phyloP scores from a whole-genome alignment of 1,139 yeast genomes.

The Yamadazyma pseudoaaseri region DNA sequence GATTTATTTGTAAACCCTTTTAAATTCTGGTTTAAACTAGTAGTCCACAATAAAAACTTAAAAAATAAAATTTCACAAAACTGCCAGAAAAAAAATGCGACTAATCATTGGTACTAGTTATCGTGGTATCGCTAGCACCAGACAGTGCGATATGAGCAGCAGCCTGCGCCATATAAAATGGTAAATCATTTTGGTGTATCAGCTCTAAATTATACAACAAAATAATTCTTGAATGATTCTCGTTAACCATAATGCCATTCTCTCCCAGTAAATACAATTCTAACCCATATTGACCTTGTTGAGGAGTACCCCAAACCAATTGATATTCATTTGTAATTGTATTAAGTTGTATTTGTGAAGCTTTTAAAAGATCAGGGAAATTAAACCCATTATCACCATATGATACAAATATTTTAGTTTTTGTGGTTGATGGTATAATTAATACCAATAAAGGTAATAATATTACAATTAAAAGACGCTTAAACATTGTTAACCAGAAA shows the following conservation, averaged over 20 bases:
- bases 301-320: background rate
- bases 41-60: too few species aligned
- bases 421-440: background rate
- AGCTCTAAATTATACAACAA: slow-evolving; percentile 27
- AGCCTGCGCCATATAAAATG: slow-evolving; percentile 39
- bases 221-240: slow-evolving; percentile 40
- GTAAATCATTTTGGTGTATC: slow-evolving; percentile 42
- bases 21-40: too few species aligned
- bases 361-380: slow-evolving; percentile 48
- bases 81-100: too few species aligned
- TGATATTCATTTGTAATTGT: background rate
- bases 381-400: slow-evolving; percentile 38
- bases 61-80: too few species aligned
- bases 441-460: background rate
- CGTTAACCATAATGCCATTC: slow-evolving; percentile 37
- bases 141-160: too few species aligned
- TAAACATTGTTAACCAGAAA: too few species aligned
- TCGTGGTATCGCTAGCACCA: too few species aligned
- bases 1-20: too few species aligned
- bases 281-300: slow-evolving; percentile 9
- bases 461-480: too few species aligned
- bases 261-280: slow-evolving; percentile 27
- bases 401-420: slow-evolving; percentile 26
- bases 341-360: slow-evolving; percentile 42
- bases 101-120: too few species aligned